Evolutionary conservation across 2,329 filamentous ascomycete genomes (phyloP), one percentile per base, ranked within the genome.

Genomic region (Aspergillus aculeatus): DNA sequence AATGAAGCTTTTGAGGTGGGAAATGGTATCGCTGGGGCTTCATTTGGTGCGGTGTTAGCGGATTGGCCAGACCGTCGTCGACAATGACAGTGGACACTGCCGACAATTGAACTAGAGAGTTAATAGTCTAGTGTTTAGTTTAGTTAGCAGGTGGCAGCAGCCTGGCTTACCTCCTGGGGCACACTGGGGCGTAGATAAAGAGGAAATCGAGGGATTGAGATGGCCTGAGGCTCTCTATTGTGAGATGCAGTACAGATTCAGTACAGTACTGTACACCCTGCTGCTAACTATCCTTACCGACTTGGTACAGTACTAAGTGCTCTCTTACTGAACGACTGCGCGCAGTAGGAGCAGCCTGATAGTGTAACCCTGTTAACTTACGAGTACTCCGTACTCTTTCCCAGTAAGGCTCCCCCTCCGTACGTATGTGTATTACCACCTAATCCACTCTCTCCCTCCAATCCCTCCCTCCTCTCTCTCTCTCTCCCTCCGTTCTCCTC

Each of bases 181-280:
- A 38, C 50, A 21, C 14, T 47, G 50, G 52, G 56, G 57, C 59
- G 59, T 62, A 58, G 50, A 57, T 65, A 67, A 67, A 61, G 68
- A 29, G 26, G 26, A 29, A 64, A 56, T 50, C 61, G 61, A 61
- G 62, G 61, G 63, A 59, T 38, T 32, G 11, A 16, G 23, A 29
- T 31, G 14, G 50, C 50, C 50, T 51, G 50, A 51, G 50, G 50
- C 50, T 51, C 29, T 38, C 35, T 2, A 19, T n/a, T 7, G 26
- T 29, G 26, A 29, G 26, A 7, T 29, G 26, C 26, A 29, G 26
- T 10, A 29, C 26, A 7, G 2, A 29, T 3, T 29, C 7, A 14
- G 32, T 35, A 35, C 32, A 5, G 32, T 16, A 35, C 1, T 5
- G 23, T 23, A 23, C 23, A 23, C 23, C 23, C 23, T 23, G 23